phyloP scores from a whole-genome alignment of 1,139 yeast genomes.

The Saccharomyces hybrid region DNA sequence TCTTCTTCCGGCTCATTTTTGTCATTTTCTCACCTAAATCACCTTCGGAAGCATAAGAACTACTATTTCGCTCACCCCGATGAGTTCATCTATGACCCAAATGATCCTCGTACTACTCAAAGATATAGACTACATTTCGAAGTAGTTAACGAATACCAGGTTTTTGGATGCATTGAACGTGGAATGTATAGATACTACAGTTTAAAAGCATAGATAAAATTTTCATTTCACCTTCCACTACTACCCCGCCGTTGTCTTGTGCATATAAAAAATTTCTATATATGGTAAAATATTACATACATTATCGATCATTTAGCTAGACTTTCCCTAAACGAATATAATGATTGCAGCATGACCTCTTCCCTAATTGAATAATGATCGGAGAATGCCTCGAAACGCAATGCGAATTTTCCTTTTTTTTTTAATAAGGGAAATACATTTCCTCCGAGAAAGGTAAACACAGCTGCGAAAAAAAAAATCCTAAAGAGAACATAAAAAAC shows the following conservation, averaged over 20 bases:
- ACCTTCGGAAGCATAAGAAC: constrained; percentile 9
- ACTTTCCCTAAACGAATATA: background rate
- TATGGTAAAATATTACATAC: background rate
- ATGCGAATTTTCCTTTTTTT: background rate
- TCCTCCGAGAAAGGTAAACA: background rate
- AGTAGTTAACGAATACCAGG: constrained; percentile 37
- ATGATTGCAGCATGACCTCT: background rate
- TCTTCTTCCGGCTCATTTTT: constrained; percentile 3
- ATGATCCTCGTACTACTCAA: constrained; percentile 20
- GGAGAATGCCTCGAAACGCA: background rate
- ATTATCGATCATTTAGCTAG: background rate
- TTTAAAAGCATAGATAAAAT: constrained; percentile 29
- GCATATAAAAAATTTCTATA: background rate
- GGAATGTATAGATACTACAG: constrained; percentile 66
- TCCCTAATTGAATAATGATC: background rate
- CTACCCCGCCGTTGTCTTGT: background rate
- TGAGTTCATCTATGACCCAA: constrained; percentile 22
- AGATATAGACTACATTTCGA: constrained; percentile 25
- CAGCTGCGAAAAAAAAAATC: background rate
- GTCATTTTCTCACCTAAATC: background rate
- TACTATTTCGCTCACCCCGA: constrained; percentile 19
- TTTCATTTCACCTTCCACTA: background rate
- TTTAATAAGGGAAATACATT: background rate
- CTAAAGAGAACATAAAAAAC: background rate
- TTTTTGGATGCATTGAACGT: constrained; percentile 64